A percentile compares a stretch with the other conserved stretches of the same genome.
Evolutionary conservation across 1,284 basidiomycete genomes (phyloP).

Genomic region (Flammula alnicola): DNA sequence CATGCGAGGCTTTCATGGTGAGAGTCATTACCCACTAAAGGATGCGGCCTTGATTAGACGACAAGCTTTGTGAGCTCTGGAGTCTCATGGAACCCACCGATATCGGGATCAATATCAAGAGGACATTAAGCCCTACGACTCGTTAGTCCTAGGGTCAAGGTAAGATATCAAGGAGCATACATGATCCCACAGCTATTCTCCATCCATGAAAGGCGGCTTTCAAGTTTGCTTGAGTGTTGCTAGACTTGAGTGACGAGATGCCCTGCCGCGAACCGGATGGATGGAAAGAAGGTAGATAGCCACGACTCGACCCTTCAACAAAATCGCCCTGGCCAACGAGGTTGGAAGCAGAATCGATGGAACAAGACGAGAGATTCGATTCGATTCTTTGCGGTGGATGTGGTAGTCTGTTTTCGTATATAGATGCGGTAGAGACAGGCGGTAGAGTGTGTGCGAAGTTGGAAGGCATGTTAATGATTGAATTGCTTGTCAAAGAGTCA

Average conservation of each 20-base stretch:
- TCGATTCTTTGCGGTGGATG: slow-evolving; percentile 14
- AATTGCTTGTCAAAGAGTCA: too few relatives aligned
- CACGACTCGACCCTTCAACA: slow-evolving; percentile 12
- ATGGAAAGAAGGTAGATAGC: slow-evolving; percentile 26
- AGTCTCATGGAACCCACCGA: slow-evolving; percentile 48
- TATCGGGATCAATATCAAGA: slow-evolving; percentile 58
- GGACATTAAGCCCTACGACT: slow-evolving; percentile 73
- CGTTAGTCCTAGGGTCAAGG: too few relatives aligned
- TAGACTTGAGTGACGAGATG: slow-evolving; percentile 4
- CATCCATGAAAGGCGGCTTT: slow-evolving; percentile 48
- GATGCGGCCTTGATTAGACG: too few relatives aligned
- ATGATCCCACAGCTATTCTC: slow-evolving; percentile 59
- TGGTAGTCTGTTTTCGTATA: slow-evolving; percentile 1
- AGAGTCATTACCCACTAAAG: slow-evolving; percentile 71
- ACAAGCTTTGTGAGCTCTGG: background rate
- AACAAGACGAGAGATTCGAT: slow-evolving; percentile 14
- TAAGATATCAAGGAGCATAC: too few relatives aligned
- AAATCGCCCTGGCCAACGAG: slow-evolving; percentile 20
- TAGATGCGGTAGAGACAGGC: background rate
- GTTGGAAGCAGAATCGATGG: slow-evolving; percentile 19
- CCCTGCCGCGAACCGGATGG: slow-evolving; percentile 8
- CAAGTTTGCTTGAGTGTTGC: slow-evolving; percentile 11
- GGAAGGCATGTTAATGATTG: slow-evolving; percentile 5
- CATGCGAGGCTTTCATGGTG: slow-evolving; percentile 57
- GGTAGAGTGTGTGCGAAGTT: background rate